Evolutionary conservation across 169 alveolate species (phyloP).

Genomic region (Cryptosporidium ubiquitum): DNA sequence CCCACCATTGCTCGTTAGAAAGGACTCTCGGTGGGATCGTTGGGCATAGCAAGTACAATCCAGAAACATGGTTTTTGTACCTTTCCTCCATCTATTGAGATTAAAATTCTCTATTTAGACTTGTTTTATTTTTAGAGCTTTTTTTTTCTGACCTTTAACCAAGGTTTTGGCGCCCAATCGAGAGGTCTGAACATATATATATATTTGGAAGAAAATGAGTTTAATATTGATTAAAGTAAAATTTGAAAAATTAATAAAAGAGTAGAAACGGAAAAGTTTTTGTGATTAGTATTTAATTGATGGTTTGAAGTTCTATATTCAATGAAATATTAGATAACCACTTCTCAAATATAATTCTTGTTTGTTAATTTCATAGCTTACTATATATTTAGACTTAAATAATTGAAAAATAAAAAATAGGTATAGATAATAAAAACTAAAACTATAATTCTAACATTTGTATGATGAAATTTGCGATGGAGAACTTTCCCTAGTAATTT

Average conservation of each 20-base stretch:
- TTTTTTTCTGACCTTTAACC: background rate
- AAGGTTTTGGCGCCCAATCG: background rate
- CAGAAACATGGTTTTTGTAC: conserved; percentile 49
- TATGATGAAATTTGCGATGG: background rate
- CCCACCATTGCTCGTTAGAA: conserved; percentile 69
- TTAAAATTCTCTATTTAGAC: background rate
- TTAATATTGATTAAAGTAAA: no score
- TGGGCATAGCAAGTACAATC: conserved; percentile 57
- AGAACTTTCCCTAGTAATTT: background rate
- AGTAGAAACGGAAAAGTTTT: no score
- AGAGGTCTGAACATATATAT: background rate
- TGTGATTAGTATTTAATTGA: no score
- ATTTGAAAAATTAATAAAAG: background rate
- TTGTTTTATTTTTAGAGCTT: background rate
- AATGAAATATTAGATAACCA: no score
- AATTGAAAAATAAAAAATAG: background rate
- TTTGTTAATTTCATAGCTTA: background rate
- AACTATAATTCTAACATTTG: background rate
- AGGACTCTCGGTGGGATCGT: conserved; percentile 61
- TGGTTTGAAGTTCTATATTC: no score
- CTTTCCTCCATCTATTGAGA: conserved; percentile 41
- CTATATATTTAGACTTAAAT: background rate
- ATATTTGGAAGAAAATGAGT: background rate
- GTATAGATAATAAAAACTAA: background rate
- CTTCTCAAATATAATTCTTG: background rate